These are phyloP conservation scores for Polyporus tsugae DNA, from an alignment of 1,284 basidiomycete species.

Conservation along the genomic window DNA sequence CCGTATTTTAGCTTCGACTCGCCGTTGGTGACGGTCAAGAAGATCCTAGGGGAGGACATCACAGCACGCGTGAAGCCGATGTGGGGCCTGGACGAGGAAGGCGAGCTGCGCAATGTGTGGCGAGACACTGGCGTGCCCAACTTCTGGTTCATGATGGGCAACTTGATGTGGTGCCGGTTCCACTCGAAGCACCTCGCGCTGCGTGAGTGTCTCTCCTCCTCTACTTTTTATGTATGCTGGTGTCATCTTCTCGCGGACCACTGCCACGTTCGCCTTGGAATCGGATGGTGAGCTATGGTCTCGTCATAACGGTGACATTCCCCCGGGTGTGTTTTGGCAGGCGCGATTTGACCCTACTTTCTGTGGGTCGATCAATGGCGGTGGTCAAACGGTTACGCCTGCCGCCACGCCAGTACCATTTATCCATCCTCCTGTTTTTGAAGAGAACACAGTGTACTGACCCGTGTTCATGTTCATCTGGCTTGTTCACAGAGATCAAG, in stretches of 20 bases:
- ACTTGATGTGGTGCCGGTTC: slow-evolving; percentile 47
- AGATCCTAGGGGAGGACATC: slow-evolving; percentile 58
- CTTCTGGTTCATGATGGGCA: slow-evolving; percentile 44
- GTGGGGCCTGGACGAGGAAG: slow-evolving; percentile 51
- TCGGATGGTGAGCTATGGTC: neutral
- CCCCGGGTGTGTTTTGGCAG: too few species aligned
- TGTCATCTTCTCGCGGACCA: neutral
- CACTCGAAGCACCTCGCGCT: slow-evolving; percentile 50
- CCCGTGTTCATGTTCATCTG: neutral
- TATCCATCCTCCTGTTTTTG: neutral
- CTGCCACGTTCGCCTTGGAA: neutral
- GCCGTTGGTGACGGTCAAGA: slow-evolving; percentile 47
- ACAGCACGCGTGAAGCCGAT: slow-evolving; percentile 54
- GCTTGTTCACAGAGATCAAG: slow-evolving; percentile 26
- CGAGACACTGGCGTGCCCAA: slow-evolving; percentile 39
- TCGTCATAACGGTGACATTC: neutral
- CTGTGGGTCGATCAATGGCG: neutral
- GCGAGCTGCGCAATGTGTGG: slow-evolving; percentile 39
- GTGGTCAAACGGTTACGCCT: neutral
- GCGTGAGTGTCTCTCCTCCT: slow-evolving; percentile 40
- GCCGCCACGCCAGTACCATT: neutral
- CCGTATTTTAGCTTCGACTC: slow-evolving; percentile 48
- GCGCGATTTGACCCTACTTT: neutral
- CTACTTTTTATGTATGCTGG: too few species aligned
- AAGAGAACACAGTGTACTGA: neutral